These are phyloP conservation scores for Balansia obtecta DNA, from an alignment of 2,329 filamentous ascomycete genomes.

Conservation along the genomic window DNA sequence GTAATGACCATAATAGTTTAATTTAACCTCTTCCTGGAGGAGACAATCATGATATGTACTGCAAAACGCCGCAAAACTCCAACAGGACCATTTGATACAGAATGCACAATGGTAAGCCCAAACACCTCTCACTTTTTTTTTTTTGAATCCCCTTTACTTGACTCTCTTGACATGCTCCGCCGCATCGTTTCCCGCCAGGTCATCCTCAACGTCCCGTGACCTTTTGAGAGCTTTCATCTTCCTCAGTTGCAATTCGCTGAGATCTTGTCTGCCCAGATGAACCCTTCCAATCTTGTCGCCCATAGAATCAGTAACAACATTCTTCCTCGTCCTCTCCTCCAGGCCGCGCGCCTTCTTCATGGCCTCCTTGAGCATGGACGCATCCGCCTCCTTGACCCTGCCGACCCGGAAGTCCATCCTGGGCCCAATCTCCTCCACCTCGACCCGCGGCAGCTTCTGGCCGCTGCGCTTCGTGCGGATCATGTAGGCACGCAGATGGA, in stretches of 20 bases:
- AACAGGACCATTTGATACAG: not conserved
- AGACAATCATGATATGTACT: not conserved
- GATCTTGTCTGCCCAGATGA: constrained; percentile 82
- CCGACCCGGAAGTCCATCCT: constrained; percentile 86
- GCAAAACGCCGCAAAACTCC: constrained; percentile 1
- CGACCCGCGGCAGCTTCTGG: constrained; percentile 76
- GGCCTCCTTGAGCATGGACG: constrained; percentile 73
- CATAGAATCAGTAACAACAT: constrained; percentile 79
- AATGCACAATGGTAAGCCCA: constrained; percentile 1
- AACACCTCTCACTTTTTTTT: constrained; percentile 6
- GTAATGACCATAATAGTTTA: too few species aligned
- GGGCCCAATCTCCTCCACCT: constrained; percentile 91
- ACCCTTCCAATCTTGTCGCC: constrained; percentile 95
- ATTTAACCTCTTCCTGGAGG: too few species aligned
- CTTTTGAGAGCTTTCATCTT: constrained; percentile 99
- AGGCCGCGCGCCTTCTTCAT: constrained; percentile 69
- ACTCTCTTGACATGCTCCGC: constrained; percentile 26
- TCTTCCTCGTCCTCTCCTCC: constrained; percentile 86
- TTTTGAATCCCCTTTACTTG: constrained; percentile 15
- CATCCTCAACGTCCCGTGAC: constrained; percentile 47
- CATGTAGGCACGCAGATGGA: constrained; percentile 69
- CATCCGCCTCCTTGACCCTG: constrained; percentile 66
- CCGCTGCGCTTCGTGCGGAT: constrained; percentile 78
- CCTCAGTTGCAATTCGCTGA: constrained; percentile 76
- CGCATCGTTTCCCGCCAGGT: constrained; percentile 31